A percentile compares a stretch with the other conserved stretches of the same genome.
Evolutionary conservation across 139 green algal genomes (phyloP).

Genomic region (Monoraphidium neglectum): DNA sequence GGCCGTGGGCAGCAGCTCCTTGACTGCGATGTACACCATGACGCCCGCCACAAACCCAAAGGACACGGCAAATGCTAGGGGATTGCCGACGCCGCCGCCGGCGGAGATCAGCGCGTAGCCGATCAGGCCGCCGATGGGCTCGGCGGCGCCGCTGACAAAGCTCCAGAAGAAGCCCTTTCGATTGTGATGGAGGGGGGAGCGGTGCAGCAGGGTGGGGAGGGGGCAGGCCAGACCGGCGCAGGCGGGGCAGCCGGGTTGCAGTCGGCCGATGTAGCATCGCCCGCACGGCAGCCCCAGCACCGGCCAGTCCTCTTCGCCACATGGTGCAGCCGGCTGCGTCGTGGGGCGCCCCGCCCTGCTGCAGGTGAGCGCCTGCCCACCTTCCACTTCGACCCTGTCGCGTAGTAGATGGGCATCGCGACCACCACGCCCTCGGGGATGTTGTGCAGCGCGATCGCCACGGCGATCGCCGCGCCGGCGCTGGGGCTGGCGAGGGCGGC

Average conservation of each 20-base stretch:
- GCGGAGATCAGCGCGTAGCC: conserved; percentile 16
- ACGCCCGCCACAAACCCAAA: conserved; percentile 81
- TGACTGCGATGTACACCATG: conserved; percentile 77
- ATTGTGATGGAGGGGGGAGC: too few relatives aligned
- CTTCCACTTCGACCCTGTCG: conserved; percentile 70
- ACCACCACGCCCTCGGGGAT: conserved; percentile 72
- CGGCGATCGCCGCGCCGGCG: conserved; percentile 57
- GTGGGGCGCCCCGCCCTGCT: too few relatives aligned
- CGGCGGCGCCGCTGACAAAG: conserved; percentile 66
- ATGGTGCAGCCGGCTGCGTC: too few relatives aligned
- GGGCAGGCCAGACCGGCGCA: too few relatives aligned
- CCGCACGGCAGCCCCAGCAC: too few relatives aligned
- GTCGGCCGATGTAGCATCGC: too few relatives aligned
- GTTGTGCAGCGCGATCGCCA: not conserved
- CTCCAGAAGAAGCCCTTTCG: conserved; percentile 74
- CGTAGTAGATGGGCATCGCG: conserved; percentile 86
- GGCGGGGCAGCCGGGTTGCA: too few relatives aligned
- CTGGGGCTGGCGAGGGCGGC: conserved; percentile 49
- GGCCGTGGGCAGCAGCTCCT: conserved; percentile 83
- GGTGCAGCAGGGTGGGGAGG: too few relatives aligned
- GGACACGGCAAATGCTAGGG: conserved; percentile 63
- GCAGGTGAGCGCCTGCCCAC: too few relatives aligned
- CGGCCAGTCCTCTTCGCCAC: too few relatives aligned
- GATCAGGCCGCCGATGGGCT: conserved; percentile 78
- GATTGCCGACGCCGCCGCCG: not conserved